These are phyloP conservation scores for Alloteropsis angusta DNA, from an alignment of 202 grass and related monocot species.

Conservation along the genomic window DNA sequence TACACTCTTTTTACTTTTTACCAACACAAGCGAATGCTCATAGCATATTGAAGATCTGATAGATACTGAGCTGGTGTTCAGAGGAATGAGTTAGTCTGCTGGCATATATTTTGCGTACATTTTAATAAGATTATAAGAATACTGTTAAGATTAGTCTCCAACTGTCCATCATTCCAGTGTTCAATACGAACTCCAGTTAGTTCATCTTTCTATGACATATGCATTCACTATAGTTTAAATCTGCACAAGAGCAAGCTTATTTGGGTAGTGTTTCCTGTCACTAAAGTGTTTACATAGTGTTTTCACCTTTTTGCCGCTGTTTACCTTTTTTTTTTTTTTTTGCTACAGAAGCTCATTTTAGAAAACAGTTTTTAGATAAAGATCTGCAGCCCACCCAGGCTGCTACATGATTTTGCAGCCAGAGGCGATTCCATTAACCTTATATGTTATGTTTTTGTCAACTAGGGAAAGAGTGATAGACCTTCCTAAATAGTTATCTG, in stretches of 20 bases:
- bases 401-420: not conserved
- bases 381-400: not conserved
- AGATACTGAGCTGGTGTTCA: not conserved
- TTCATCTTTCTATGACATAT: slow-evolving; percentile 13
- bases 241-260: not conserved
- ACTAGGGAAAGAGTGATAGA: not conserved
- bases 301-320: not conserved
- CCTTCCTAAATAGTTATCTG: not conserved
- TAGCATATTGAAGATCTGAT: not conserved
- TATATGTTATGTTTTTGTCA: not conserved
- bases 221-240: slow-evolving; percentile 12
- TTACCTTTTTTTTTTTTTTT: slow-evolving; percentile 5
- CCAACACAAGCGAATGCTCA: not conserved
- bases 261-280: not conserved
- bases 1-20: not conserved
- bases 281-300: not conserved
- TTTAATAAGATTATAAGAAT: not conserved
- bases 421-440: not conserved
- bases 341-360: not conserved
- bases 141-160: not conserved
- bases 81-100: not conserved
- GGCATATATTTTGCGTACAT: not conserved
- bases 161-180: not conserved
- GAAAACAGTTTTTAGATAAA: not conserved
- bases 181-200: slow-evolving; percentile 5